Conservation (phyloP, 2,329 filamentous ascomycete genomes). For the Lasiodiplodia sp. region DNA sequence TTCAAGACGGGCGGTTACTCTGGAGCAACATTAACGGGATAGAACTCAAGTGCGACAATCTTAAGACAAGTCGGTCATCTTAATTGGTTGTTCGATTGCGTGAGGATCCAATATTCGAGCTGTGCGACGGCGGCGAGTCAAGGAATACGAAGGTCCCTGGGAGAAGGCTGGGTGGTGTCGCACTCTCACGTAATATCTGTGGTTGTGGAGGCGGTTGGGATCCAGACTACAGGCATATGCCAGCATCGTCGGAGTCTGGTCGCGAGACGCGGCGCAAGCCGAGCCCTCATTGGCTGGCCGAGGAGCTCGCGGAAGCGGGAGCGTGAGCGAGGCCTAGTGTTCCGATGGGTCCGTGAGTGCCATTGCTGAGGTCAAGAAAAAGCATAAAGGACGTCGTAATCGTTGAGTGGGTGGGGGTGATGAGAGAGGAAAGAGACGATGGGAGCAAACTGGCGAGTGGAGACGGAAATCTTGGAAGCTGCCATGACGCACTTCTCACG, state of each 20-base stretch:
- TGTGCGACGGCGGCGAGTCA: background rate
- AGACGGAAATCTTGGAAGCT: conserved; percentile 23
- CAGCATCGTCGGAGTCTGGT: background rate
- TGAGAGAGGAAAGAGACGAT: conserved; percentile 7
- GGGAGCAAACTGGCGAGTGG: background rate
- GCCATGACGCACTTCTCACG: conserved; percentile 20
- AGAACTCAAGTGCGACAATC: conserved; percentile 25
- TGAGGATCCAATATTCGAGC: background rate
- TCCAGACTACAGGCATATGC: conserved; percentile 23
- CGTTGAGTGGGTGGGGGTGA: conserved; percentile 11
- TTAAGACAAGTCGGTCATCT: conserved; percentile 24
- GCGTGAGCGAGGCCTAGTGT: background rate
- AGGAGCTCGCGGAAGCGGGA: conserved; percentile 14
- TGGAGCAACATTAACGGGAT: conserved; percentile 26
- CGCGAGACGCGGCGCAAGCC: background rate
- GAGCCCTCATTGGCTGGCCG: conserved; percentile 8
- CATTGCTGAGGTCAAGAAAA: conserved; percentile 7
- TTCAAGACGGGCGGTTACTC: conserved; percentile 11
- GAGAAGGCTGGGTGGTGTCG: background rate
- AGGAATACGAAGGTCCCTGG: conserved; percentile 11
- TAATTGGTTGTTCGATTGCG: background rate
- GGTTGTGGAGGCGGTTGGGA: background rate
- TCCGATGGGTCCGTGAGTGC: background rate
- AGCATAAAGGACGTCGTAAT: conserved; percentile 14
- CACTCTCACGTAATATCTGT: conserved; percentile 12